Evolutionary conservation across 2,329 filamentous ascomycete species (phyloP), one percentile per base, ranked within the genome.

Genomic region (Diplocarpon mali): DNA sequence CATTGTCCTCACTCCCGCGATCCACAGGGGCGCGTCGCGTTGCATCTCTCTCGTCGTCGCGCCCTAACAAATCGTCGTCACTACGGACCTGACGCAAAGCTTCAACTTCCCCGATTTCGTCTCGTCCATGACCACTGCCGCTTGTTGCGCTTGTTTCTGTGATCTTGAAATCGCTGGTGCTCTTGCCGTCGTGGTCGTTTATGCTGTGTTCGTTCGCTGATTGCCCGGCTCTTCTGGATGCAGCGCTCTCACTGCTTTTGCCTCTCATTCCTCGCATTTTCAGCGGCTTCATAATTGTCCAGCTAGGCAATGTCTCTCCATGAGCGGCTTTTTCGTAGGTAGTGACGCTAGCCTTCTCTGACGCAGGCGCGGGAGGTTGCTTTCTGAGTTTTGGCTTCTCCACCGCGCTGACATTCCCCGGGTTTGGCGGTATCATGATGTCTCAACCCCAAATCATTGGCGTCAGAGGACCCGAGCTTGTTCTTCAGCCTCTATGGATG

Each of bases 61-160:
- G 46, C 13, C 47, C 55, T 9, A 60, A 35, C 31, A 59, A 50
- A 31, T 55, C 57, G 47, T 62, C 60, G 44, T 58, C 57, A 38
- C 56, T 59, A 32, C 54, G 53, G 35, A 62, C 41, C 27, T 59
- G 51, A 31, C 50, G 38, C 44, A 60, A 44, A 32, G 38, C 36
- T 14, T 56, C 53, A 5, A 57, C 29, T n/a, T 59, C 51, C 13
- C 53, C 53, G 30, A 46, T 15, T n/a, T 42, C 37, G 3, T 35
- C 41, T 12, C 35, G 37, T 11, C 35, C 39, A 35, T 47, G 46
- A 14, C 31, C 48, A 36, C 34, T 49, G 5, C 36, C 46, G 31
- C 49, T 53, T 6, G 45, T 49, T 20, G 31, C 48, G 14, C 50
- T 53, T 9, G 47, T 49, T 29, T 49, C 38, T 13, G 49, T 48